Conservation (phyloP, 768 basidiomycete species). For the Nidula microcarpa region DNA sequence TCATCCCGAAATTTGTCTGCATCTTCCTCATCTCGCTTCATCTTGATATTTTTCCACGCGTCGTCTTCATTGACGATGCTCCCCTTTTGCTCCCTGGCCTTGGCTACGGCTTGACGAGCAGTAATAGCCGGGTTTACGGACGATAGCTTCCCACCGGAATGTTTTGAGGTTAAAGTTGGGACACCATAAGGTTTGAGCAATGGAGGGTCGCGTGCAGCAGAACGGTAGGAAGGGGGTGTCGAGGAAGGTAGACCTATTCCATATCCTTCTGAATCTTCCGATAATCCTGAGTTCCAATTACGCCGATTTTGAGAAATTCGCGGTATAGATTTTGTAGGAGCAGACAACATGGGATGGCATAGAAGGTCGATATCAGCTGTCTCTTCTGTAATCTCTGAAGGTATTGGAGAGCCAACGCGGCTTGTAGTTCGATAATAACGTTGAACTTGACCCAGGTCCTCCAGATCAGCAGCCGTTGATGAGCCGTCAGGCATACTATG, state of each 20-base stretch:
- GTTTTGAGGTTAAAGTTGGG: slow-evolving; percentile 1
- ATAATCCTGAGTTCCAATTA: no score
- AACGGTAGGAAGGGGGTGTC: slow-evolving; percentile 46
- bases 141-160: not conserved
- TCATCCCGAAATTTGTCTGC: slow-evolving; percentile 69
- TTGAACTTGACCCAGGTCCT: no score
- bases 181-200: slow-evolving; percentile 7
- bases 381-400: no score
- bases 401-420: no score
- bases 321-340: no score
- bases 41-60: slow-evolving; percentile 74
- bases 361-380: no score
- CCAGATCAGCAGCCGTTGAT: no score
- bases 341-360: no score
- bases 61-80: slow-evolving; percentile 66
- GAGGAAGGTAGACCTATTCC: slow-evolving; percentile 22
- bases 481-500: no score
- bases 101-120: slow-evolving; percentile 23
- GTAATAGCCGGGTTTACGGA: slow-evolving; percentile 11
- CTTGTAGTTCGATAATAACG: no score
- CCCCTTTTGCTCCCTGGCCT: slow-evolving; percentile 37
- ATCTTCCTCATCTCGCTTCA: slow-evolving; percentile 65
- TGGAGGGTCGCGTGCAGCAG: slow-evolving; percentile 27
- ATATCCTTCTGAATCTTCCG: slow-evolving; percentile 27
- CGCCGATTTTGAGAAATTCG: no score